Base-by-base conservation (phyloP, 1,139 yeast genomes). In the Debaryomyces fabryi region DNA sequence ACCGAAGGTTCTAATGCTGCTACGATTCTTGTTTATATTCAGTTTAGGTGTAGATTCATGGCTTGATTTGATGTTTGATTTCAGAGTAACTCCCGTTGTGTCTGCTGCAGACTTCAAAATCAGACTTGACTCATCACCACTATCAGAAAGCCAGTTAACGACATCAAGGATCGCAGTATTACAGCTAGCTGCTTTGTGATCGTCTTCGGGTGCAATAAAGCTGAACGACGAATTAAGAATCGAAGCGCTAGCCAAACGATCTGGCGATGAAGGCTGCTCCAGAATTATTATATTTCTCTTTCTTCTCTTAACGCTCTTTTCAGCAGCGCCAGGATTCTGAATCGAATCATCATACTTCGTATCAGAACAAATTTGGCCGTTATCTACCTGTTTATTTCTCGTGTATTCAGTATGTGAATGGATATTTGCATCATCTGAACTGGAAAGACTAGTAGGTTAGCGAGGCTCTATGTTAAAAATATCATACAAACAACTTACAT, bases 71-170 rank as follows among this genome's bases (percentile, higher is more conserved):
- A 6, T 20, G 12, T 3, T 21, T 35, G 20, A 20, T 20, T 35
- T 18, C 21, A n/a, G 13, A 6, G 16, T 7, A 16, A 10, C 21
- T 8, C 15, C 12, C 25, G 25, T 35, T 16, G 16, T 20, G 7
- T 10, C 21, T 20, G 38, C 4, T 6, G 9, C 35, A 32, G 12
- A 10, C 3, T 6, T 7, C 25, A 20, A 16, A 21, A 35, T n/a
- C 21, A 24, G 15, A 10, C 40, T 34, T n/a, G 47, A 18, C 21
- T 35, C 38, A 3, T 32, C 35, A 6, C 60, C 66, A 24, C 67
- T 59, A 38, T 62, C 64, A 23, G 67, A 64, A 9, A 67, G 53
- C 71, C 71, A 67, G 34, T 63, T 60, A 13, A 49, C 50, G 30
- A 64, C 47, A 42, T 65, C 69, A 41, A 64, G 50, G 23, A 60